Evolutionary conservation across 768 basidiomycete genomes (phyloP), one percentile per base, ranked within the genome.

Genomic region (Hygrophoropsis aurantiaca): DNA sequence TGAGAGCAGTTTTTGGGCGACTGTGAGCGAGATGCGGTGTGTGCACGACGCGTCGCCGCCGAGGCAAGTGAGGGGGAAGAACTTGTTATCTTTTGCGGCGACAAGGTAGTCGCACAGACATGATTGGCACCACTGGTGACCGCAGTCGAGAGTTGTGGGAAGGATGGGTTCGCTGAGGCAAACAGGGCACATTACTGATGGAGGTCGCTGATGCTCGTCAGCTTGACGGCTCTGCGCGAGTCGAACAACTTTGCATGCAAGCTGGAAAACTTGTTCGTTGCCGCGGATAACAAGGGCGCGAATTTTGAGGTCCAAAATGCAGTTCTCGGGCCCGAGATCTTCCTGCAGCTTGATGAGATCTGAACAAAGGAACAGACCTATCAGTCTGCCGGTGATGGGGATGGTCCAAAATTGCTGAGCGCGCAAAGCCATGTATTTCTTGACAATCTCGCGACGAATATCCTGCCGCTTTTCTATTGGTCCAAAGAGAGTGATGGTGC

Each of bases 11-110:
- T 69, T 64, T 19, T 73, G 74, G 4, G 84, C 81, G 13, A 73
- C 57, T 10, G 56, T 49, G 11, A 88, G 67, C 2, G 87, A 73
- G 13, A 92, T 78, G n/a, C 54, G 71, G 36, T 75, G 65, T 0
- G 69, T 58, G 52, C 89, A 92, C 40, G 69, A 73, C 1, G 75
- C 85, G 4, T 80, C 76, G 52, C 79, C 67, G 5, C 84, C 90
- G 1, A 91, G 73, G 54, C 90, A 92, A 15, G 62, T 75, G n/a
- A 91, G 59, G 0, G 90, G 89, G 69, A 90, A 90, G 11, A 64
- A 66, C 40, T 74, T 77, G 54, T 72, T 79, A 25, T 81, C 78
- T 18, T 77, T 65, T 1, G 85, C 71, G 1, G 85, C 75, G 3
- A 63, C 59, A 16, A 91, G 69, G 58, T 87, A 90, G 24, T 71